Conservation (phyloP, 352 stramenopile species). For the Globisporangium paddicum region DNA sequence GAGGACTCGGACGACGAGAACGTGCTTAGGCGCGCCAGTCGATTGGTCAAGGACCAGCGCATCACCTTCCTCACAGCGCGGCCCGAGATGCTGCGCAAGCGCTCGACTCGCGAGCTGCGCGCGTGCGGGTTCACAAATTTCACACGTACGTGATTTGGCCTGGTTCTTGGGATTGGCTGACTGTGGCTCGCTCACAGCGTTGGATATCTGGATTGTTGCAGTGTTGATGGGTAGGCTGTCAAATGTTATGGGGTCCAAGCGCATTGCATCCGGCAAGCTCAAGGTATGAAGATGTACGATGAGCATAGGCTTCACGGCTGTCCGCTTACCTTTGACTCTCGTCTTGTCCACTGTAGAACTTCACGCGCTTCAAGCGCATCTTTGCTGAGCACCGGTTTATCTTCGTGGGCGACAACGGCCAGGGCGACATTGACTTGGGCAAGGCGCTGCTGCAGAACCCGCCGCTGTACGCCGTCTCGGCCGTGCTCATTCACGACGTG, state of each 20-base stretch:
- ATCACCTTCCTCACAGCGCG: slow-evolving; percentile 75
- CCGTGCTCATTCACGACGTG: slow-evolving; percentile 78
- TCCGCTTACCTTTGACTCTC: background rate
- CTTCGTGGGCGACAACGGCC: slow-evolving; percentile 79
- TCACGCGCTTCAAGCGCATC: slow-evolving; percentile 62
- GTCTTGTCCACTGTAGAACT: slow-evolving; percentile 37
- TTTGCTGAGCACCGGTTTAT: slow-evolving; percentile 75
- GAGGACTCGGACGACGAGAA: slow-evolving; percentile 19
- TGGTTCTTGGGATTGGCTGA: background rate
- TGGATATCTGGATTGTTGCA: slow-evolving; percentile 11
- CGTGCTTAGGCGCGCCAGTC: background rate
- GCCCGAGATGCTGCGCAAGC: slow-evolving; percentile 61
- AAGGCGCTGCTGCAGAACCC: slow-evolving; percentile 57
- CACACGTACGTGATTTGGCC: slow-evolving; percentile 36
- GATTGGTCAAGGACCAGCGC: slow-evolving; percentile 23
- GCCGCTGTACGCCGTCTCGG: slow-evolving; percentile 42
- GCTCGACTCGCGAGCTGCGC: slow-evolving; percentile 55
- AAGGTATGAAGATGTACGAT: slow-evolving; percentile 22
- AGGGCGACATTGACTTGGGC: slow-evolving; percentile 78
- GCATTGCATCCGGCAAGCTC: slow-evolving; percentile 68
- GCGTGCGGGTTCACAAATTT: slow-evolving; percentile 74
- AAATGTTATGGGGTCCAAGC: slow-evolving; percentile 55
- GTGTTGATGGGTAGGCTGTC: slow-evolving; percentile 71
- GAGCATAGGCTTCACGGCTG: background rate
- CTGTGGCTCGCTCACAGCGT: background rate